phyloP scores from a whole-genome alignment of 306 rosid genomes.

The Lablab purpureus region DNA sequence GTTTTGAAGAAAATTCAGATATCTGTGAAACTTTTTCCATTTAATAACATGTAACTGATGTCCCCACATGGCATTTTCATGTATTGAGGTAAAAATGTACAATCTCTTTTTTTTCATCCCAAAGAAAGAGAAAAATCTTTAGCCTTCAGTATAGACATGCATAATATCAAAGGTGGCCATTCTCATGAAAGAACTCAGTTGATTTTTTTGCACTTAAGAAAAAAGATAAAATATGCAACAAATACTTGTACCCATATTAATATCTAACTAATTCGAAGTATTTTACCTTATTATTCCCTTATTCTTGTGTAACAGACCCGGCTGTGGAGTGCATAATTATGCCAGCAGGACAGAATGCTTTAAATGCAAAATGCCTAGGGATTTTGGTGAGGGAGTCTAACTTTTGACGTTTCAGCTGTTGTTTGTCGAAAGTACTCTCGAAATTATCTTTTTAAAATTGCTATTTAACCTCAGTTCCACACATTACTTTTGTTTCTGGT shows the following conservation, averaged over 20 bases:
- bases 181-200: not conserved
- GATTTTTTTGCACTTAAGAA: not conserved
- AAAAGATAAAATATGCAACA: not conserved
- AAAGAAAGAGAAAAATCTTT: not conserved
- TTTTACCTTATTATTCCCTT: constrained; percentile 22
- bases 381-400: constrained; percentile 62
- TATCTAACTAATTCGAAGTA: constrained; percentile 15
- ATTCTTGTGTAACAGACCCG: constrained; percentile 59
- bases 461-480: constrained; percentile 42
- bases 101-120: not conserved
- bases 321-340: constrained; percentile 91
- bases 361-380: constrained; percentile 80
- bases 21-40: too few species aligned
- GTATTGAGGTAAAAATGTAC: not conserved
- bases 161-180: not conserved
- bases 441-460: constrained; percentile 24
- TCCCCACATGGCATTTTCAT: constrained; percentile 31
- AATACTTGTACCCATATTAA: constrained; percentile 1
- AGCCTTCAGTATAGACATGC: not conserved
- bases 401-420: not conserved
- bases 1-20: too few species aligned
- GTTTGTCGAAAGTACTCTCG: not conserved
- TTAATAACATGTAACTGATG: constrained; percentile 2
- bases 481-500: constrained; percentile 47
- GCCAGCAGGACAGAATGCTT: constrained; percentile 87